These are phyloP conservation scores for Kwoniella sp. DNA, from an alignment of 768 basidiomycete species.

Conservation along the genomic window DNA sequence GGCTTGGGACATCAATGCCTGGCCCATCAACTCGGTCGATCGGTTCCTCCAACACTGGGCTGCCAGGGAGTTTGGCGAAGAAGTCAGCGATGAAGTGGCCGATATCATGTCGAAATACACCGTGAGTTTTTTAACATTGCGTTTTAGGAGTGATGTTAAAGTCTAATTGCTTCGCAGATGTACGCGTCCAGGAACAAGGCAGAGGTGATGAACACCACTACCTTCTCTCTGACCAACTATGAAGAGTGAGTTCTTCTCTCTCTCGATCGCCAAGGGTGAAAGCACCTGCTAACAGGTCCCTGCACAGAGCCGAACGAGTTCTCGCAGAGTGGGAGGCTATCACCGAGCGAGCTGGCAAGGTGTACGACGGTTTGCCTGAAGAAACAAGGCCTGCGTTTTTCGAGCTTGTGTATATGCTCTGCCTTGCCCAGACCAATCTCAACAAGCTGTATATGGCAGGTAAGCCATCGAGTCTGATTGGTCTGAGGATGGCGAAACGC, in stretches of 20 bases:
- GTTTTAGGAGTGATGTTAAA: constrained; percentile 53
- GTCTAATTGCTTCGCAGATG: constrained; percentile 45
- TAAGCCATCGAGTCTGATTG: constrained; percentile 51
- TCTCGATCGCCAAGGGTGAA: background rate
- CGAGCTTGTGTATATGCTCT: constrained; percentile 61
- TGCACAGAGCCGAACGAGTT: constrained; percentile 63
- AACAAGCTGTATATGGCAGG: constrained; percentile 62
- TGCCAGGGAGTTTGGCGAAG: constrained; percentile 65
- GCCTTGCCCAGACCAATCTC: constrained; percentile 65
- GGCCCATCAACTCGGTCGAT: constrained; percentile 63
- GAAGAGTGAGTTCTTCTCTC: constrained; percentile 62
- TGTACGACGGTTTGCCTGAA: constrained; percentile 63
- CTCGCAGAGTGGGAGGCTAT: constrained; percentile 62
- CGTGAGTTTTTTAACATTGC: constrained; percentile 59
- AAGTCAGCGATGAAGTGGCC: constrained; percentile 58
- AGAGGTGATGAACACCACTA: constrained; percentile 66
- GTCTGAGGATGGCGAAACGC: background rate
- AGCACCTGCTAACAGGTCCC: background rate
- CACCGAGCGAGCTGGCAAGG: constrained; percentile 60
- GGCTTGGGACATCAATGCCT: constrained; percentile 65
- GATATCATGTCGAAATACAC: constrained; percentile 59
- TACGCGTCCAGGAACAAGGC: constrained; percentile 63
- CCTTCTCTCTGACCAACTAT: constrained; percentile 68
- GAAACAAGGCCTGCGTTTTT: constrained; percentile 66
- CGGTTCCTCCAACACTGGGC: constrained; percentile 66